Percentiles rank a stretch among this genome's conserved stretches.
Evolutionary conservation across 169 alveolate species (phyloP).

Genomic region (Plasmodium fragile): DNA sequence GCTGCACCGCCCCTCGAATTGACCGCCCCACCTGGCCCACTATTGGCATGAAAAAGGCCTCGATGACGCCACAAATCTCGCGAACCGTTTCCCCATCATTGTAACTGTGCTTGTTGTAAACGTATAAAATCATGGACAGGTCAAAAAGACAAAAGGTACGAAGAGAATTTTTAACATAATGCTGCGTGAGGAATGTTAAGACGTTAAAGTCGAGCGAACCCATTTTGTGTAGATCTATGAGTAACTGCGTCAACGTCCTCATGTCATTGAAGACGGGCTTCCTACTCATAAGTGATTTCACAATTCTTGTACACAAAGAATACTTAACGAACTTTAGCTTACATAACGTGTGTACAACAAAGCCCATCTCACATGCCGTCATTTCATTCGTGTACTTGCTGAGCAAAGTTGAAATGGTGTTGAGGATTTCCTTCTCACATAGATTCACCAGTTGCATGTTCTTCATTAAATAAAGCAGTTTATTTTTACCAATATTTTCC

Average conservation of each 20-base stretch:
- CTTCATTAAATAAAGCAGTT: slow-evolving; percentile 44
- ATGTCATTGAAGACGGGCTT: slow-evolving; percentile 16
- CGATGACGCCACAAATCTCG: slow-evolving; percentile 7
- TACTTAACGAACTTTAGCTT: slow-evolving; percentile 47
- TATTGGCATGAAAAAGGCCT: slow-evolving; percentile 11
- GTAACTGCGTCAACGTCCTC: slow-evolving; percentile 39
- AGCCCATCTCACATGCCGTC: slow-evolving; percentile 34
- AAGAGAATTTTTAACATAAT: slow-evolving; percentile 19
- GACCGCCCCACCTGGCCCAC: slow-evolving; percentile 13
- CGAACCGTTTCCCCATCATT: slow-evolving; percentile 26
- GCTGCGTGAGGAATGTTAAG: slow-evolving; percentile 46
- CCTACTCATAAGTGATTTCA: slow-evolving; percentile 44
- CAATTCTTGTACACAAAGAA: slow-evolving; percentile 37
- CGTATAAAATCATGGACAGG: slow-evolving; percentile 37
- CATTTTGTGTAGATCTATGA: slow-evolving; percentile 57
- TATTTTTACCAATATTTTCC: slow-evolving; percentile 27
- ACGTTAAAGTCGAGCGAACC: slow-evolving; percentile 31
- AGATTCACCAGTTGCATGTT: slow-evolving; percentile 50
- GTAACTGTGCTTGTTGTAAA: slow-evolving; percentile 49
- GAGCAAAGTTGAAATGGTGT: slow-evolving; percentile 35
- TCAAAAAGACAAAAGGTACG: slow-evolving; percentile 35
- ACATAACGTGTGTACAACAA: slow-evolving; percentile 48
- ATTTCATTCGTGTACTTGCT: slow-evolving; percentile 12
- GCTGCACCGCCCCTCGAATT: neutral
- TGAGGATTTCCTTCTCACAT: slow-evolving; percentile 33